These are phyloP conservation scores for Bonia amplexicaulis DNA, from an alignment of 176 grass and related monocot genomes.

Conservation along the genomic window DNA sequence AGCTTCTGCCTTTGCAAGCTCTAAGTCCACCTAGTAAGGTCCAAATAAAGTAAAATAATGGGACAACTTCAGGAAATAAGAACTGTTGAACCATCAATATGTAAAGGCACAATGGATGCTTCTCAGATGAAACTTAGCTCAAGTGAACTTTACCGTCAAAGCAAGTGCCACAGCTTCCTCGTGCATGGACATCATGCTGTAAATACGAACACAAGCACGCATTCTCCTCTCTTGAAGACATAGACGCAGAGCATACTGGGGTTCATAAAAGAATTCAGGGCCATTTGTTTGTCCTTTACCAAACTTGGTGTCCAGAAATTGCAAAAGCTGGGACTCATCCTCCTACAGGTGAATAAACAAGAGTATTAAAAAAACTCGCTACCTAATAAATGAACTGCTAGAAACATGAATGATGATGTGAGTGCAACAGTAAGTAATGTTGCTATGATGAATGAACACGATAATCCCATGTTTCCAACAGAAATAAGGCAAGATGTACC, in stretches of 20 bases:
- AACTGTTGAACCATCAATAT: conserved; percentile 20
- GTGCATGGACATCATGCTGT: conserved; percentile 99
- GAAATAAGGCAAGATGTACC: conserved; percentile 49
- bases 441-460: not conserved
- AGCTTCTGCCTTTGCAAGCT: conserved; percentile 96
- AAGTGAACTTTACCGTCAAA: conserved; percentile 57
- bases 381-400: not conserved
- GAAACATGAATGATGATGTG: not conserved
- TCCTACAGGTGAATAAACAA: conserved; percentile 49
- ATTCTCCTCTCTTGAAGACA: conserved; percentile 95
- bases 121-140: conserved; percentile 2
- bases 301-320: conserved; percentile 90
- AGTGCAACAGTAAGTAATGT: conserved; percentile 1
- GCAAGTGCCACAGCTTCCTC: conserved; percentile 97
- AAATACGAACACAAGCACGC: conserved; percentile 93
- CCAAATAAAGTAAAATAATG: conserved; percentile 10
- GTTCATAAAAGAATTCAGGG: conserved; percentile 84
- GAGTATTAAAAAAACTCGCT: conserved; percentile 11
- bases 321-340: conserved; percentile 78
- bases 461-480: conserved; percentile 7
- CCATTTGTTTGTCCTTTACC: conserved; percentile 66
- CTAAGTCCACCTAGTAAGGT: conserved; percentile 65
- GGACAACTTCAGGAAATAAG: conserved; percentile 16
- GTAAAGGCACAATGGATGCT: not conserved
- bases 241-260: conserved; percentile 94